Evolutionary conservation across 306 rosid species (phyloP).

Genomic region (Psophocarpus tetragonolobus): DNA sequence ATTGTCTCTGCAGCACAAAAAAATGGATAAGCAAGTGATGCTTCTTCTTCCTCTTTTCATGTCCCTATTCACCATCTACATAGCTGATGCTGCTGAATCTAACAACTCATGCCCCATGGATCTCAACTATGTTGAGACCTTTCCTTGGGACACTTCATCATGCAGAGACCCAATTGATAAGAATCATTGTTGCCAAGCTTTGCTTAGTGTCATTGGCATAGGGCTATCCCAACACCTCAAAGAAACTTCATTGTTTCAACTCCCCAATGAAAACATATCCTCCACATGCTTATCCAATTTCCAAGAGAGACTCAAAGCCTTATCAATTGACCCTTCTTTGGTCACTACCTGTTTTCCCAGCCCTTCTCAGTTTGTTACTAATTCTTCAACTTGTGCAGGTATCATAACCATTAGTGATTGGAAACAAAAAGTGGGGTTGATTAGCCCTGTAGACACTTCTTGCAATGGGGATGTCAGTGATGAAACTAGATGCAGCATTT

Average conservation of each 20-base stretch:
- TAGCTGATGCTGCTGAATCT: background rate
- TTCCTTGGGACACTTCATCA: conserved; percentile 76
- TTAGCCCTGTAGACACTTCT: conserved; percentile 41
- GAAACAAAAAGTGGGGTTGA: conserved; percentile 42
- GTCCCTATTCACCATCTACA: conserved; percentile 20
- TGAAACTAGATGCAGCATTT: conserved; percentile 50
- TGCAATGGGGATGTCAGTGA: conserved; percentile 57
- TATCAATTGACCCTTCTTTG: conserved; percentile 44
- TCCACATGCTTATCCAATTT: conserved; percentile 61
- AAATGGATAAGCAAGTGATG: conserved; percentile 28
- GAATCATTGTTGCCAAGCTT: conserved; percentile 69
- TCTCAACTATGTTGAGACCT: conserved; percentile 63
- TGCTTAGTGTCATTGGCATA: conserved; percentile 69
- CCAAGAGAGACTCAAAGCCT: conserved; percentile 36
- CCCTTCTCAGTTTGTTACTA: conserved; percentile 56
- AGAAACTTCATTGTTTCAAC: conserved; percentile 56
- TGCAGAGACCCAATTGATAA: conserved; percentile 44
- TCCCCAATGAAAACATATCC: conserved; percentile 50
- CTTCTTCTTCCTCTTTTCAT: conserved; percentile 4
- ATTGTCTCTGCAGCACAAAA: background rate
- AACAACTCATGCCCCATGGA: conserved; percentile 67
- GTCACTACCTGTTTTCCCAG: conserved; percentile 51
- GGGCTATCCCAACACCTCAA: conserved; percentile 74
- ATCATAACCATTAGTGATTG: conserved; percentile 54
- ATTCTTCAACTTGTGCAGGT: conserved; percentile 57